Base-by-base conservation (phyloP, 106 monocot genomes). In the Apostasia ramifera region DNA sequence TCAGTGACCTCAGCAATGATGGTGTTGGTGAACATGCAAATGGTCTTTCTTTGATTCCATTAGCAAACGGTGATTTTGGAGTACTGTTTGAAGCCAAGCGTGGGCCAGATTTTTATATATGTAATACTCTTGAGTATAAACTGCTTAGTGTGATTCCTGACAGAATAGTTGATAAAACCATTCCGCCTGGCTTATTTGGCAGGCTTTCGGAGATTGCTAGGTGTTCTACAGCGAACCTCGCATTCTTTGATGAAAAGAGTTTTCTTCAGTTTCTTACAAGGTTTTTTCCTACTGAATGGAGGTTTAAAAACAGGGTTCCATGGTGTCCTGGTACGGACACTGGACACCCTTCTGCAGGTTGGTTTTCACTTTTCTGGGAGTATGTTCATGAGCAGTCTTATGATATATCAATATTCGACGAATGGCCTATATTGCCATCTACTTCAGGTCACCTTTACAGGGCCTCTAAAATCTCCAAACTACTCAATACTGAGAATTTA, bases 361-460 rank as follows among this genome's bases (percentile, higher is more conserved):
- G 97, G 97, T 93, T 93, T 78, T 65, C 77, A 65, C 89, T 83
- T 74, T 98, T 98, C 67, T 98, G 97, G 97, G 68, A 80, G 75
- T 98, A 90, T 74, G 73, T 98, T 59, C 73, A 75, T 61, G 71
- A 69, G 11, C 67, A 74, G 4, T 87, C 85, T 37, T 76, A 74
- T 76, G 85, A 85, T 76, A 81, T 98, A 68, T 83, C 83, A 72
- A 56, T 85, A 44, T 90, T 93, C 70, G 79, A 67, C 69, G 86
- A 93, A 55, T 98, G 97, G 97, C 97, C 97, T 66, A 83, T 93
- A 75, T 69, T 98, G 54, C 97, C 97, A 55, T 87, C 92, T 78
- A 85, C 81, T 53, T 85, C 97, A 10, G 92, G 90, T 1, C 60
- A 85, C 63, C 83, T 98, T 59, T 78, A 79, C 59, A 93, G 83